phyloP scores from a whole-genome alignment of 2,329 filamentous ascomycete genomes.

The Cladosporium sp. region DNA sequence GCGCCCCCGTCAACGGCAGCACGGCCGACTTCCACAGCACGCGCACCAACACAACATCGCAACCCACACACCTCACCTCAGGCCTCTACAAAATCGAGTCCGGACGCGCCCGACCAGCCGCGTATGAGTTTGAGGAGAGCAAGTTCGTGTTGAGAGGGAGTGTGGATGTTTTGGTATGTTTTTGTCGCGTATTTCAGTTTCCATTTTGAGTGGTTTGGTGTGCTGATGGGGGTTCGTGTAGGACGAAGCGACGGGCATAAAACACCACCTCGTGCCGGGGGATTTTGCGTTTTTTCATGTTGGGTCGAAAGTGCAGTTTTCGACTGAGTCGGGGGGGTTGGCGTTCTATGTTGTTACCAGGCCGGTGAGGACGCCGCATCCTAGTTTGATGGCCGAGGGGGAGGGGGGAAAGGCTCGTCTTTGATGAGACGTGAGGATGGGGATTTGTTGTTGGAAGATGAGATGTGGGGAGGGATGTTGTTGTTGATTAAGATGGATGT shows the following conservation, averaged over 20 bases:
- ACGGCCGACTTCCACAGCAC: constrained; percentile 21
- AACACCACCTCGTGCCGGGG: constrained; percentile 19
- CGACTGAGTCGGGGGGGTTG: constrained; percentile 17
- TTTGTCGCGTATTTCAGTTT: too few species aligned
- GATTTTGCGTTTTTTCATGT: constrained; percentile 23
- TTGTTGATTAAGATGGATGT: too few species aligned
- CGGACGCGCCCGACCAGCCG: constrained; percentile 14
- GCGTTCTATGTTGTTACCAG: constrained; percentile 22
- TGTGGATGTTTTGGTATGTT: constrained; percentile 18
- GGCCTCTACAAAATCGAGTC: constrained; percentile 22
- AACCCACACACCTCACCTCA: constrained; percentile 17
- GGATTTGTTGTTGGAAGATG: too few species aligned
- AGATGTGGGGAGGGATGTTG: too few species aligned
- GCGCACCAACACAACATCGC: constrained; percentile 18
- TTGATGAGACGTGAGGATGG: not conserved
- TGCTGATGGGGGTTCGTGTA: not conserved
- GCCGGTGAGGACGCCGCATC: constrained; percentile 16
- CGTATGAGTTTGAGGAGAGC: constrained; percentile 20
- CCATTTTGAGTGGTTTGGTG: too few species aligned
- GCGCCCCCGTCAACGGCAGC: too few species aligned
- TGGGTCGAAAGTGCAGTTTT: constrained; percentile 19
- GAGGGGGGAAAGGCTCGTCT: constrained; percentile 6
- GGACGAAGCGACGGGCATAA: constrained; percentile 20
- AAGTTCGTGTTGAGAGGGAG: constrained; percentile 20
- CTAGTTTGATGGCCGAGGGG: constrained; percentile 18